Conservation (phyloP, 768 basidiomycete species). For the Termitomyces sp. region DNA sequence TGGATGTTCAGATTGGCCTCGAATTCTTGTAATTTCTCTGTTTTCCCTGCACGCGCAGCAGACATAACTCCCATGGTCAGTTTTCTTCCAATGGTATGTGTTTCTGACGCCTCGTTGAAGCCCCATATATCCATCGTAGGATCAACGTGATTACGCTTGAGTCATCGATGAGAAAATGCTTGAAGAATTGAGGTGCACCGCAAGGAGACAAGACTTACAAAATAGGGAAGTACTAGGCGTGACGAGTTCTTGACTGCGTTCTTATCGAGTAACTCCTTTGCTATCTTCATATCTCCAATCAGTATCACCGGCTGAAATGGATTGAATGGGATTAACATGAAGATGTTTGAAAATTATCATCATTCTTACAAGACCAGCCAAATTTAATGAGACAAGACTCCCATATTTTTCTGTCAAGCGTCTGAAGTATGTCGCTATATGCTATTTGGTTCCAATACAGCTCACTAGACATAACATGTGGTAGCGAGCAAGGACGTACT, state of each 20-base stretch:
- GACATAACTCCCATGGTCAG: not conserved
- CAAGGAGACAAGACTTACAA: not conserved
- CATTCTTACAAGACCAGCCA: not conserved
- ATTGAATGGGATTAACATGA: not conserved
- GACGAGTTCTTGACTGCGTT: not conserved
- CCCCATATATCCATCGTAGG: not conserved
- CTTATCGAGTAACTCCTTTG: not conserved
- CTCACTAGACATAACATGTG: not conserved
- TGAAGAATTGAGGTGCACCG: not conserved
- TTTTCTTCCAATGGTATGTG: not conserved
- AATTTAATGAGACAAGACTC: not conserved
- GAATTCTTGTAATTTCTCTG: not conserved
- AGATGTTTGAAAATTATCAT: not conserved
- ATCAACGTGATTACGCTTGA: not conserved
- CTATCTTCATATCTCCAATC: not conserved
- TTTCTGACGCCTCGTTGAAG: not conserved
- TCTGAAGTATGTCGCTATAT: not conserved
- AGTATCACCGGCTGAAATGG: not conserved
- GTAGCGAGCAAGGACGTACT: not conserved
- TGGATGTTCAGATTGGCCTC: not conserved
- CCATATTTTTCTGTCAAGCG: not conserved
- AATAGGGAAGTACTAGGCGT: not conserved
- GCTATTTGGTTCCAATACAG: not conserved
- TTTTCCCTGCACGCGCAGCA: not conserved
- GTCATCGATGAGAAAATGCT: not conserved